phyloP scores from a whole-genome alignment of 495 filamentous ascomycete genomes.

The Penicillium pancosmium region DNA sequence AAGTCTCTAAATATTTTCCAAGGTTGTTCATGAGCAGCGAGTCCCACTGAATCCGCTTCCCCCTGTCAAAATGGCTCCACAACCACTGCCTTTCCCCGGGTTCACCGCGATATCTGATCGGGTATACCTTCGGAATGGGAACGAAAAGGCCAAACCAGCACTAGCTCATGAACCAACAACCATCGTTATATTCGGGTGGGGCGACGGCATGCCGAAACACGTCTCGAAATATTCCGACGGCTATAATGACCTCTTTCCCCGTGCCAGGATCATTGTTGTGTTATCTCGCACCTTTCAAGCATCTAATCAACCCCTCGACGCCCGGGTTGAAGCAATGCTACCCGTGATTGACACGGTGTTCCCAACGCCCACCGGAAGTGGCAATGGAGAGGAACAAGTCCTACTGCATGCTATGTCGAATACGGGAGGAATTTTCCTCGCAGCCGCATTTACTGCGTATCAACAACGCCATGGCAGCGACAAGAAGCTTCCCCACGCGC shows the following conservation, averaged over 20 bases:
- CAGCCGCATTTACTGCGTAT: conserved; percentile 51
- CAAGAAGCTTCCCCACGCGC: conserved; percentile 44
- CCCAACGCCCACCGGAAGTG: conserved; percentile 30
- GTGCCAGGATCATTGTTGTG: conserved; percentile 47
- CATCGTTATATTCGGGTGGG: conserved; percentile 55
- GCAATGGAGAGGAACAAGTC: conserved; percentile 31
- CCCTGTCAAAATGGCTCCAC: conserved; percentile 23
- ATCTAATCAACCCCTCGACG: conserved; percentile 41
- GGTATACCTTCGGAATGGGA: conserved; percentile 30
- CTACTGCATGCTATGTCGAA: conserved; percentile 56
- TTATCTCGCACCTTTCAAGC: conserved; percentile 51
- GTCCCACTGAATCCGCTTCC: background rate
- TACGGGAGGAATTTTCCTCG: conserved; percentile 53
- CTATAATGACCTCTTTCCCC: conserved; percentile 52
- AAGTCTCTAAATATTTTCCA: background rate
- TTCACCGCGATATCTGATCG: conserved; percentile 31
- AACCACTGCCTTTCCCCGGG: conserved; percentile 31
- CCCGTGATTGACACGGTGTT: conserved; percentile 52
- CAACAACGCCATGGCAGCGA: conserved; percentile 34
- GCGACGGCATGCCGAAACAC: conserved; percentile 54
- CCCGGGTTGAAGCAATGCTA: conserved; percentile 48
- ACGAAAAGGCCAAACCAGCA: conserved; percentile 19
- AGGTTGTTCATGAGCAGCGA: background rate
- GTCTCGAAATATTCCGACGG: conserved; percentile 58
- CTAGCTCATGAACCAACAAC: conserved; percentile 29